Conservation (phyloP, 106 monocot species). For the Allium cepa region DNA sequence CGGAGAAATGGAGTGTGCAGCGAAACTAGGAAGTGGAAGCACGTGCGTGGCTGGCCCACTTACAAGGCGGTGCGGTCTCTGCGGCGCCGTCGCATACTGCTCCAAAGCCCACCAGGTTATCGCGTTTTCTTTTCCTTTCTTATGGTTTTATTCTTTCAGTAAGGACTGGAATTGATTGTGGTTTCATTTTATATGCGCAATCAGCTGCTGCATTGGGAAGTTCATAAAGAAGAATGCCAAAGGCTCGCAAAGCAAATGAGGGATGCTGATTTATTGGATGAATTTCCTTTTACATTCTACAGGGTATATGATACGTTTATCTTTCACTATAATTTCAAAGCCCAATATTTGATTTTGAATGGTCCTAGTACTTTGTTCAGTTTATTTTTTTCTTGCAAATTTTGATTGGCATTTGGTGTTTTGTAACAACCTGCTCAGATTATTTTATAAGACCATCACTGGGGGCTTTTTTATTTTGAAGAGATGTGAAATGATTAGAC, state of each 20-base stretch:
- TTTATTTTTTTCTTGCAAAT: too few species aligned
- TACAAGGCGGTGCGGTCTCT: slow-evolving; percentile 55
- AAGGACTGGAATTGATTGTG: not conserved
- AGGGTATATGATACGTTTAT: not conserved
- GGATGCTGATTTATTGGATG: slow-evolving; percentile 27
- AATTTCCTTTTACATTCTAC: slow-evolving; percentile 74
- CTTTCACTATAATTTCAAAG: not conserved
- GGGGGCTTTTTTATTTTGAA: too few species aligned
- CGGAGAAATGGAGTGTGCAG: slow-evolving; percentile 62
- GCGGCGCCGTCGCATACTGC: slow-evolving; percentile 84
- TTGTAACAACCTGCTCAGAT: too few species aligned
- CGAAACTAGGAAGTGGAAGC: slow-evolving; percentile 29
- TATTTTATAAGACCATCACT: too few species aligned
- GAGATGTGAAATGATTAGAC: too few species aligned
- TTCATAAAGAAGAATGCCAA: slow-evolving; percentile 82
- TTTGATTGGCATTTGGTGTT: too few species aligned
- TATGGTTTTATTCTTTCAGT: not conserved
- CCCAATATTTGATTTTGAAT: too few species aligned
- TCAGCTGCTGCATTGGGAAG: slow-evolving; percentile 66
- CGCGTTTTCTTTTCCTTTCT: not conserved
- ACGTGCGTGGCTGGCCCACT: slow-evolving; percentile 35
- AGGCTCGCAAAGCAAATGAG: slow-evolving; percentile 73
- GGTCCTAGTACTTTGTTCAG: too few species aligned
- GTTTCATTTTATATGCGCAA: not conserved
- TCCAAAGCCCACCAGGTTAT: slow-evolving; percentile 72